These are phyloP conservation scores for Chlamydomonas sp. DNA, from an alignment of 139 green algal species.

Conservation along the genomic window DNA sequence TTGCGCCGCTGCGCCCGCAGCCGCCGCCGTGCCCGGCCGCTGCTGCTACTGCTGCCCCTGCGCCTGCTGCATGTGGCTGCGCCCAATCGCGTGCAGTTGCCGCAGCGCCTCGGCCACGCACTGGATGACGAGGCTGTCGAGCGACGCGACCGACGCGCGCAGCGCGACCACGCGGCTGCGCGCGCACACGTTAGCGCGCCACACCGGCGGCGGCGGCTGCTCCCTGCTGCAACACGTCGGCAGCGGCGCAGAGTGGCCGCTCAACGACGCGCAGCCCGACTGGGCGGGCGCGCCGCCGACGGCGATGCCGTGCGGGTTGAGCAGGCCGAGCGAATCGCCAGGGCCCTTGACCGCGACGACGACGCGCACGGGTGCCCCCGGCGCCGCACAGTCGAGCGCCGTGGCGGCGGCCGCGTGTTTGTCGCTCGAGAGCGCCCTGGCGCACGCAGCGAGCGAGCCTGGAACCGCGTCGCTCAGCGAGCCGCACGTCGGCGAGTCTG, in stretches of 20 bases:
- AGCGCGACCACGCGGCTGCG: constrained; percentile 13
- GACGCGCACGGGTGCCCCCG: neutral
- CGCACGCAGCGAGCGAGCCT: no score
- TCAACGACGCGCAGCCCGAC: no score
- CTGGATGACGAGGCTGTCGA: constrained; percentile 9
- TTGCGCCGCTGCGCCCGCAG: no score
- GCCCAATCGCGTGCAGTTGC: constrained; percentile 28
- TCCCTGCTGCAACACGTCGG: no score
- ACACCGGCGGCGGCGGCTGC: neutral
- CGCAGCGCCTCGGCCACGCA: constrained; percentile 34
- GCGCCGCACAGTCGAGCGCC: neutral
- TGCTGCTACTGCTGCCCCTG: no score
- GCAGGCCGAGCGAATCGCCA: constrained; percentile 20
- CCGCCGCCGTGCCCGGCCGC: no score
- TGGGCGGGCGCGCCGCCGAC: neutral
- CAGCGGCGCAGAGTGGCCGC: no score
- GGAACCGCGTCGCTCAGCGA: no score
- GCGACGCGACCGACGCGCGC: constrained; percentile 3
- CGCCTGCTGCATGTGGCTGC: no score
- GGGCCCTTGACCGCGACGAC: constrained; percentile 25
- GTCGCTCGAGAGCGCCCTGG: no score
- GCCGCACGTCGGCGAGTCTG: no score
- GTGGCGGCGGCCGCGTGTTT: no score
- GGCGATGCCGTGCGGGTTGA: neutral
- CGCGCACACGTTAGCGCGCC: constrained; percentile 18